phyloP scores from a whole-genome alignment of 768 basidiomycete genomes.

The Psilocybe subaeruginosa region DNA sequence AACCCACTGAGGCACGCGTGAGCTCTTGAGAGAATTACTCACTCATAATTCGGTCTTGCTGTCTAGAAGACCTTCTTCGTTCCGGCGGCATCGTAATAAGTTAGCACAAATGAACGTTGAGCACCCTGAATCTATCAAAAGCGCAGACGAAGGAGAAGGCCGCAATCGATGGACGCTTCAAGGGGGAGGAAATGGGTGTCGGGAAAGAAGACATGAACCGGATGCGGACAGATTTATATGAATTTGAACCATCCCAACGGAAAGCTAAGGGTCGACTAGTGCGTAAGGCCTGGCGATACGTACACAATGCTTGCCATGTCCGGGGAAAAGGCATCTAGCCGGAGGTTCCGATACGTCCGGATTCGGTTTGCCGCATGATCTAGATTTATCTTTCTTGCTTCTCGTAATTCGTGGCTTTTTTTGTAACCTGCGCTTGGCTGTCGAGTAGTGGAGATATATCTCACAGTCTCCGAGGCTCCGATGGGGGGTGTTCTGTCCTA shows the following conservation, averaged over 20 bases:
- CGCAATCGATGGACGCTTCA: conserved; percentile 8
- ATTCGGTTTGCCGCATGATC: conserved; percentile 11
- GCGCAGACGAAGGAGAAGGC: conserved; percentile 12
- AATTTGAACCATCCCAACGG: conserved; percentile 12
- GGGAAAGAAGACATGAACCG: conserved; percentile 12
- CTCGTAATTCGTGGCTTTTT: background rate
- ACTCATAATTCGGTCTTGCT: conserved; percentile 34
- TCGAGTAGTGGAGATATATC: background rate
- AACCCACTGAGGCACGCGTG: background rate
- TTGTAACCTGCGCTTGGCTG: background rate
- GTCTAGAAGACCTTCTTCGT: conserved; percentile 43
- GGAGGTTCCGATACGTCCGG: conserved; percentile 5
- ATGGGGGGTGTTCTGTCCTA: background rate
- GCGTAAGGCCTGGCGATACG: conserved; percentile 12
- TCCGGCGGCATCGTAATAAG: conserved; percentile 46
- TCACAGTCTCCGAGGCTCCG: conserved; percentile 3
- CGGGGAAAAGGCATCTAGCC: conserved; percentile 13
- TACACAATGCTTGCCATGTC: conserved; percentile 24
- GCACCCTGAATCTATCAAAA: conserved; percentile 22
- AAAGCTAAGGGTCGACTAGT: conserved; percentile 17
- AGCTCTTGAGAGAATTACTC: background rate
- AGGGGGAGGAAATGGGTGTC: conserved; percentile 8
- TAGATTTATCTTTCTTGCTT: conserved; percentile 4
- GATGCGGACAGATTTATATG: conserved; percentile 17
- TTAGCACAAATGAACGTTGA: conserved; percentile 7